A percentile compares a stretch with the other conserved stretches of the same genome.
phyloP scores from a whole-genome alignment of 2,329 filamentous ascomycete genomes.

The Aureobasidium pullulans region DNA sequence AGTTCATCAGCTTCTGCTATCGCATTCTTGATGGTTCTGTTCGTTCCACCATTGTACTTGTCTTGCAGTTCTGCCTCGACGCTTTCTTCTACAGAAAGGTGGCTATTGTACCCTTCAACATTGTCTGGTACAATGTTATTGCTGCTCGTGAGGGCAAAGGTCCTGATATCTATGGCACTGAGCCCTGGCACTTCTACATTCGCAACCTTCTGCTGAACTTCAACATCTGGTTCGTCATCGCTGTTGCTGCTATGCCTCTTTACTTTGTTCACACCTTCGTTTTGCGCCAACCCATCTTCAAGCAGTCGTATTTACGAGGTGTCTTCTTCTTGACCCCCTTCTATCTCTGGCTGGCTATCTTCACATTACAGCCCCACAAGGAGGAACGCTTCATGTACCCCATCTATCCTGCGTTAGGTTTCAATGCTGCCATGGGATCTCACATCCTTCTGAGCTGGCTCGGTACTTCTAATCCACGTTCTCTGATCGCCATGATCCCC shows the following conservation, averaged over 20 bases:
- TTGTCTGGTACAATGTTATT: constrained; percentile 93
- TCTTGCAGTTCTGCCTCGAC: constrained; percentile 63
- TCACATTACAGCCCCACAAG: constrained; percentile 89
- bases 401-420: constrained; percentile 78
- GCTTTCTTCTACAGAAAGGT: constrained; percentile 77
- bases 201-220: constrained; percentile 90
- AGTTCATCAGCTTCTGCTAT: constrained; percentile 36
- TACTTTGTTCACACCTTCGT: constrained; percentile 65
- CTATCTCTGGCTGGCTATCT: constrained; percentile 90
- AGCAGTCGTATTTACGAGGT: constrained; percentile 65
- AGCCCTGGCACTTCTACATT: constrained; percentile 95
- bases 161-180: constrained; percentile 88
- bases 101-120: constrained; percentile 78
- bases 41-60: constrained; percentile 60
- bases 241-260: constrained; percentile 65
- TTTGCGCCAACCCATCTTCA: constrained; percentile 53
- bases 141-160: constrained; percentile 58
- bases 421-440: constrained; percentile 79
- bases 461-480: constrained; percentile 61
- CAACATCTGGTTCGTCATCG: constrained; percentile 85
- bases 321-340: constrained; percentile 76
- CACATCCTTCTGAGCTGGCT: constrained; percentile 73
- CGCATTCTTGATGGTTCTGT: constrained; percentile 61
- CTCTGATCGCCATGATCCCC: constrained; percentile 64
- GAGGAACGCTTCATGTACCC: constrained; percentile 99